Conservation (phyloP, 768 basidiomycete species). For the Tulasnella sp. region DNA sequence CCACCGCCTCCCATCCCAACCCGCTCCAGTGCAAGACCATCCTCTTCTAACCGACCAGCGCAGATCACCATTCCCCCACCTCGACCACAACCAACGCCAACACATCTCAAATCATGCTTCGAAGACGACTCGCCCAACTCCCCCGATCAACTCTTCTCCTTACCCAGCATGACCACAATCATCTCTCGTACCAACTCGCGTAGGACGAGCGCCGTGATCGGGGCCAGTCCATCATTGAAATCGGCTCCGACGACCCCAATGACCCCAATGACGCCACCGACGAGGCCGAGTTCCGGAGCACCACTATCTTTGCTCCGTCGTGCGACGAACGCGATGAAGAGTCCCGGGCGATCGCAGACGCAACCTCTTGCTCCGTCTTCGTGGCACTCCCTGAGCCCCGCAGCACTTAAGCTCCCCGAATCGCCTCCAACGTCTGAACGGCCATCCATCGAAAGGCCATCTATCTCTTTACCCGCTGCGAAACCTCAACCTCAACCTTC, state of each 20-base stretch:
- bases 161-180: background rate
- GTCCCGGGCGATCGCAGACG: too few relatives aligned
- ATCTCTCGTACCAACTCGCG: background rate
- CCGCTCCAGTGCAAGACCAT: background rate
- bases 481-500: background rate
- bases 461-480: background rate
- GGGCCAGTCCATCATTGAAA: too few relatives aligned
- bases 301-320: background rate
- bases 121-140: background rate
- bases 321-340: slow-evolving; percentile 1
- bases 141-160: background rate
- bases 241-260: too few relatives aligned
- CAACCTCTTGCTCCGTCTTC: too few relatives aligned
- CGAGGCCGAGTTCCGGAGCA: background rate
- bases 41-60: background rate
- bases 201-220: background rate
- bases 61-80: background rate
- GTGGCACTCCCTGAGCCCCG: background rate
- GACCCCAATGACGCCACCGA: too few relatives aligned
- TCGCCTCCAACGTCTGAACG: too few relatives aligned
- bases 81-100: slow-evolving; percentile 1
- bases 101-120: slow-evolving; percentile 9
- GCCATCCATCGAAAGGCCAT: too few relatives aligned
- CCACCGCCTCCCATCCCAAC: background rate
- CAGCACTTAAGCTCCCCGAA: too few relatives aligned